Conservation (phyloP, 2,329 filamentous ascomycete species). For the Tolypocladium amazonense region DNA sequence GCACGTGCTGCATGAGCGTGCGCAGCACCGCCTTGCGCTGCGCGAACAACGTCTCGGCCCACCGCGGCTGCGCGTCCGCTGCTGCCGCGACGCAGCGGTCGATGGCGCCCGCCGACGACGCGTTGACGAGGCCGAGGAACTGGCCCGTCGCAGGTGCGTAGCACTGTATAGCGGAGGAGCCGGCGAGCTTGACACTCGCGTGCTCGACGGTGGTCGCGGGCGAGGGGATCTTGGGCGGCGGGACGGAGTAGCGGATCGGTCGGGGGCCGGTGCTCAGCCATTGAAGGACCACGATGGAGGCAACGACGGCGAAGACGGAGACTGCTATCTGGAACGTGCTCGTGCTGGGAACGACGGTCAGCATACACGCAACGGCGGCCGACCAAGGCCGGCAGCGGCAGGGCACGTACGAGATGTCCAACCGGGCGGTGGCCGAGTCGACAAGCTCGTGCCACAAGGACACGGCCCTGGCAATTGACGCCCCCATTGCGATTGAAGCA, state of each 20-base stretch:
- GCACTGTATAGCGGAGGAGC: constrained; percentile 64
- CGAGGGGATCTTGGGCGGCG: constrained; percentile 49
- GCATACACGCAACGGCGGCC: not conserved
- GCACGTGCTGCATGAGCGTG: constrained; percentile 69
- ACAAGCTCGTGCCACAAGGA: constrained; percentile 2
- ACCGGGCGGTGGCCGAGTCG: not conserved
- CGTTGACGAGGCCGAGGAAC: constrained; percentile 68
- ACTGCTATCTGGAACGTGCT: constrained; percentile 12
- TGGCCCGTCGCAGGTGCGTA: constrained; percentile 85
- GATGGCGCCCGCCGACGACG: constrained; percentile 65
- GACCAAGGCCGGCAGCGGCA: not conserved
- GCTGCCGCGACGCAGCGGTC: constrained; percentile 69
- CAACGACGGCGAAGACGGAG: constrained; percentile 12
- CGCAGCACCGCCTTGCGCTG: constrained; percentile 70
- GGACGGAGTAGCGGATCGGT: constrained; percentile 49
- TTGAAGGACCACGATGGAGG: constrained; percentile 19
- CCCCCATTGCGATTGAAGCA: not conserved
- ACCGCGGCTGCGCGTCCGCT: constrained; percentile 61
- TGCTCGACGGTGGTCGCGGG: constrained; percentile 46
- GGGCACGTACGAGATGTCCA: constrained; percentile 6
- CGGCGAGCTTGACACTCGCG: constrained; percentile 53
- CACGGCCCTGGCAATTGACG: not conserved
- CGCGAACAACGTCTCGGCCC: constrained; percentile 67
- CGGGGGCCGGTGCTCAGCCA: constrained; percentile 17
- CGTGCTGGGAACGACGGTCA: not conserved